Base-by-base conservation (phyloP, 2,329 filamentous ascomycete species). In the Bipolaris cookei region DNA sequence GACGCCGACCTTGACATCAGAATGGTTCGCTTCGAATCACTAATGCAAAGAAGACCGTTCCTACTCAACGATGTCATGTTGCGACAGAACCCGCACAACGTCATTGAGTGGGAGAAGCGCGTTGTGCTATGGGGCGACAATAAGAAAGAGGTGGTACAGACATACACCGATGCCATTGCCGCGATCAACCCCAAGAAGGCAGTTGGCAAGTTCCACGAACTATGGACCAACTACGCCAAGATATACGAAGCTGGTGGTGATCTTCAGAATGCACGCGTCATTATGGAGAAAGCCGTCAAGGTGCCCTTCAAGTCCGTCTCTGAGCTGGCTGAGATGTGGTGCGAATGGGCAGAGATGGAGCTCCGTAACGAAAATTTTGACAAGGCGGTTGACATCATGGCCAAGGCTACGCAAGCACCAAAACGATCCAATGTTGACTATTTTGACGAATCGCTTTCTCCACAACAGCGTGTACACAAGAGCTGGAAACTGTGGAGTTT, bases 401-500 rank as follows among this genome's bases (percentile, higher is more conserved):
- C 91, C 38, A 98, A 97, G 77, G 95, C 95, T 16, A 94, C 95
- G 4, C 93, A 97, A 76, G 91, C 95, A n/a, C 93, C 95, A 0
- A 98, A 98, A 77, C 84, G 92, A 64, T 97, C 94, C n/a, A 96
- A 88, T 2, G 92, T 99, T n/a, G 95, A 99, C 79, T 99, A 98
- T 75, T 99, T 98, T 71, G 95, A 99, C 74, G 96, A 99, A 74
- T 92, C 86, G 0, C 81, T 99, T 6, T 92, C 92, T 1, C 94
- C 95, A 3, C 95, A 99, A 75, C 95, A 98, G 79, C 87, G 96
- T 61, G 91, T 99, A 3, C 95, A 99, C 80, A 99, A 99, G 82
- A 97, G 92, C 74, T 99, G 95, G 95, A 99, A 98, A 76, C 80
- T 99, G 10, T 99, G 95, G 95, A 97, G 92, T 78, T 99, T 99